Percentiles rank a stretch among this genome's conserved stretches.
These are phyloP conservation scores for Nothophaeocryptopus gaeumannii DNA, from an alignment of 2,329 filamentous ascomycete genomes.

Conservation along the genomic window DNA sequence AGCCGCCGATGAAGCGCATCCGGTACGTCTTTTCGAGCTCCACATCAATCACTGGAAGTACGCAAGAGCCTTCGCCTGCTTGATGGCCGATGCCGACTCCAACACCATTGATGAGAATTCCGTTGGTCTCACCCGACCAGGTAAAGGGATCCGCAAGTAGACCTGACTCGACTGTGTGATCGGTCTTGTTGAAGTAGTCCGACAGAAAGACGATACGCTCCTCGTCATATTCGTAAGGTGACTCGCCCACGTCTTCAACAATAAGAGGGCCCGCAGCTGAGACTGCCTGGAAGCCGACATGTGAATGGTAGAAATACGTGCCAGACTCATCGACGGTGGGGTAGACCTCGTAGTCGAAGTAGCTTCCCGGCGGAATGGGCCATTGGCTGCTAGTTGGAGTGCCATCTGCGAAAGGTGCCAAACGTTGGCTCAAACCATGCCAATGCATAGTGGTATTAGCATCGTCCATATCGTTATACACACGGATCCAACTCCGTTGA, in stretches of 20 bases:
- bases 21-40: constrained; percentile 61
- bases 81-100: constrained; percentile 19
- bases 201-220: constrained; percentile 56
- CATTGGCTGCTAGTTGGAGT: constrained; percentile 61
- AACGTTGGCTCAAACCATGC: constrained; percentile 61
- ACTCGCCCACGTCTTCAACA: constrained; percentile 48
- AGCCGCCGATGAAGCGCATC: constrained; percentile 58
- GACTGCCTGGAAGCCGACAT: constrained; percentile 61
- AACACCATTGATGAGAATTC: constrained; percentile 58
- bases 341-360: constrained; percentile 66
- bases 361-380: constrained; percentile 61
- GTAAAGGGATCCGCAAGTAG: constrained; percentile 50
- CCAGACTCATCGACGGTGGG: constrained; percentile 55
- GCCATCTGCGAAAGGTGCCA: constrained; percentile 64
- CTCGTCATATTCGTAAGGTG: constrained; percentile 61
- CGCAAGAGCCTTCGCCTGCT: constrained; percentile 22
- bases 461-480: constrained; percentile 56
- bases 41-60: constrained; percentile 53
- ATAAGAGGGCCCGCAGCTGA: constrained; percentile 59
- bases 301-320: constrained; percentile 68
- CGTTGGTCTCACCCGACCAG: constrained; percentile 60
- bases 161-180: constrained; percentile 51
- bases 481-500: constrained; percentile 53
- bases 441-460: constrained; percentile 65
- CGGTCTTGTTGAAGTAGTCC: constrained; percentile 58